Percentiles rank a stretch among this genome's conserved stretches.
Conservation (phyloP, 495 filamentous ascomycete species). For the Pyrenula aspistea region DNA sequence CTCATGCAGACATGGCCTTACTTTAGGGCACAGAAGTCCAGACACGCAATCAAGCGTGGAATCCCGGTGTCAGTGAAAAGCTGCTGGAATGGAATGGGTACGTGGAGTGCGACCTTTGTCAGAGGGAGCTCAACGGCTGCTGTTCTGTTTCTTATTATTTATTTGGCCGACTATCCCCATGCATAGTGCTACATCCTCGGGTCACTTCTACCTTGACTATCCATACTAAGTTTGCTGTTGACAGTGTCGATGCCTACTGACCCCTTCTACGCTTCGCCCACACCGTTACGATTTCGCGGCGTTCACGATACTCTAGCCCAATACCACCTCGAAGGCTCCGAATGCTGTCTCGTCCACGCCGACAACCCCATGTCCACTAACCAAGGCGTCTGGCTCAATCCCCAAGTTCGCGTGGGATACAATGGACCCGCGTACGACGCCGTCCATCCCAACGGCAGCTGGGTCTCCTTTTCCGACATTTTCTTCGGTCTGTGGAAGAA, state of each 20-base stretch:
- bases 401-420: conserved; percentile 66
- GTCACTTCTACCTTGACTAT: too few relatives aligned
- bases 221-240: too few relatives aligned
- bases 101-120: too few relatives aligned
- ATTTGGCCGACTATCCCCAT: too few relatives aligned
- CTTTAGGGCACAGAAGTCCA: conserved; percentile 51
- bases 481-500: conserved; percentile 44
- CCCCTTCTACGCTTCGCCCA: conserved; percentile 38
- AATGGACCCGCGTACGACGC: conserved; percentile 42
- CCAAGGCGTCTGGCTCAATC: conserved; percentile 66
- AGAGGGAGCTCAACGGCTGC: too few relatives aligned
- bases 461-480: conserved; percentile 23
- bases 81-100: conserved; percentile 78
- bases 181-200: too few relatives aligned
- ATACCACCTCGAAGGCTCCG: conserved; percentile 61
- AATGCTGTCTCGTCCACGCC: conserved; percentile 74
- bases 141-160: too few relatives aligned
- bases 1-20: conserved; percentile 64
- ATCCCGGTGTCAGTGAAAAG: conserved; percentile 55
- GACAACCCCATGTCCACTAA: conserved; percentile 46
- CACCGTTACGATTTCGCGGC: conserved; percentile 53
- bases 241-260: conserved; percentile 44
- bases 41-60: conserved; percentile 39
- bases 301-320: conserved; percentile 56
- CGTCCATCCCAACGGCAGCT: conserved; percentile 29